A percentile compares a stretch with the other conserved stretches of the same genome.
Evolutionary conservation across 129 eudicot genomes (phyloP).

Genomic region (Pittosporum tobira): DNA sequence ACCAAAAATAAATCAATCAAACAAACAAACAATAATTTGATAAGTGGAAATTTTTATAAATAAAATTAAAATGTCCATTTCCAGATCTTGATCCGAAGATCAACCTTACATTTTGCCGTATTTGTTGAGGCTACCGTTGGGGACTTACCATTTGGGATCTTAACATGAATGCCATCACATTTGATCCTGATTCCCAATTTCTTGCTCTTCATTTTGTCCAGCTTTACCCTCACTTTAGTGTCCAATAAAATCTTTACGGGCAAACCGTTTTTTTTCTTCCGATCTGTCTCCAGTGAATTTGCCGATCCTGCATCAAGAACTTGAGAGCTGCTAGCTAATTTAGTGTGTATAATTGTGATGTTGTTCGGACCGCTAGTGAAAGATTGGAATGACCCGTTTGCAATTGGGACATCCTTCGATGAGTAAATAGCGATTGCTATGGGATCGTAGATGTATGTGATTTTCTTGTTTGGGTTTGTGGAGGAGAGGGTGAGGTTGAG

Average conservation of each 20-base stretch:
- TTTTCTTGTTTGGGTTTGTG: constrained; percentile 65
- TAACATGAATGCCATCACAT: constrained; percentile 61
- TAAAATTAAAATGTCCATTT: constrained; percentile 65
- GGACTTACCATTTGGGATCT: constrained; percentile 48
- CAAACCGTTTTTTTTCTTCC: constrained; percentile 52
- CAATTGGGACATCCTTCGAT: constrained; percentile 31
- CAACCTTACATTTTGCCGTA: constrained; percentile 70
- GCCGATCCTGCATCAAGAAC: constrained; percentile 49
- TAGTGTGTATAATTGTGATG: constrained; percentile 32
- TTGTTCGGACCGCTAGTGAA: constrained; percentile 34
- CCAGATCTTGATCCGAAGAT: constrained; percentile 95
- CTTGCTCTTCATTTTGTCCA: constrained; percentile 45
- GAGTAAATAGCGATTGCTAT: constrained; percentile 29
- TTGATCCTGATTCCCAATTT: constrained; percentile 63
- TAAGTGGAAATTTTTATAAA: background rate
- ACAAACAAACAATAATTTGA: background rate
- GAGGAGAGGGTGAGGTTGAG: constrained; percentile 66
- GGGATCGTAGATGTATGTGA: constrained; percentile 40
- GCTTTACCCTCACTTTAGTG: constrained; percentile 42
- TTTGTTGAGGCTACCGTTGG: constrained; percentile 42
- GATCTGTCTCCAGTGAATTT: constrained; percentile 45
- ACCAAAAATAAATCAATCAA: constrained; percentile 1
- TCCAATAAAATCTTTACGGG: constrained; percentile 48
- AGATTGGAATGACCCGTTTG: constrained; percentile 29
- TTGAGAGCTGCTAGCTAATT: constrained; percentile 15